Evolutionary conservation across 257 asterid species (phyloP).

Genomic region (Solanum ossicruentum): DNA sequence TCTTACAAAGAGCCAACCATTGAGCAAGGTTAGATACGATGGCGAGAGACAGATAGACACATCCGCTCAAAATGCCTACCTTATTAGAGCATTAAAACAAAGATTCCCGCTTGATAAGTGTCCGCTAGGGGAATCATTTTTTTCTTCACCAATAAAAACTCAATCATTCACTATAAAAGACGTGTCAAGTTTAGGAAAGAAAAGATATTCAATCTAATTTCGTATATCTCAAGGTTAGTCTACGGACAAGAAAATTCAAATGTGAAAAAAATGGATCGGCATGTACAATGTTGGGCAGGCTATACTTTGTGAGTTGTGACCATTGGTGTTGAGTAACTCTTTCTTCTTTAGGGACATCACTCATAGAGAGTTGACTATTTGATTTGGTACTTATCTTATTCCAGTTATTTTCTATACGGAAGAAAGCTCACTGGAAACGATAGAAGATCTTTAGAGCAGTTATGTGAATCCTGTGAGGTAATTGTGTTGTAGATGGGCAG

Average conservation of each 20-base stretch:
- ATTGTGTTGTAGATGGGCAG: conserved; percentile 96
- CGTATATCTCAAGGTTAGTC: background rate
- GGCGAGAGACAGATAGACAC: too few species aligned
- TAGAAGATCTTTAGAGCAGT: conserved; percentile 78
- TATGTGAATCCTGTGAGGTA: too few species aligned
- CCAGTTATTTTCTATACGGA: conserved; percentile 86
- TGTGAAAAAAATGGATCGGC: background rate
- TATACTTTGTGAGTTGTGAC: conserved; percentile 31
- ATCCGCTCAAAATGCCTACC: too few species aligned
- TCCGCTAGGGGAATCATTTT: too few species aligned
- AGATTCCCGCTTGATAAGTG: too few species aligned
- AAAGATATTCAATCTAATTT: background rate
- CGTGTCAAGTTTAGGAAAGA: background rate
- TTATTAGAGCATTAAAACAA: too few species aligned
- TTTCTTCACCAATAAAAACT: too few species aligned
- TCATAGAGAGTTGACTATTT: conserved; percentile 30
- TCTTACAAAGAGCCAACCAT: too few species aligned
- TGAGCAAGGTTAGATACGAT: too few species aligned
- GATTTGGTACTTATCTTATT: conserved; percentile 48
- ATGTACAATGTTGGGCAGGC: background rate
- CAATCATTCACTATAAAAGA: background rate
- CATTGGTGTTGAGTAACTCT: conserved; percentile 8
- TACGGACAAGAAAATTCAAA: background rate
- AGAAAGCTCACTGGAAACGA: conserved; percentile 86
- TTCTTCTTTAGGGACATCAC: conserved; percentile 39